Base-by-base conservation (phyloP, 371 early-diverging fungal species). In the Chytridiales sp. region DNA sequence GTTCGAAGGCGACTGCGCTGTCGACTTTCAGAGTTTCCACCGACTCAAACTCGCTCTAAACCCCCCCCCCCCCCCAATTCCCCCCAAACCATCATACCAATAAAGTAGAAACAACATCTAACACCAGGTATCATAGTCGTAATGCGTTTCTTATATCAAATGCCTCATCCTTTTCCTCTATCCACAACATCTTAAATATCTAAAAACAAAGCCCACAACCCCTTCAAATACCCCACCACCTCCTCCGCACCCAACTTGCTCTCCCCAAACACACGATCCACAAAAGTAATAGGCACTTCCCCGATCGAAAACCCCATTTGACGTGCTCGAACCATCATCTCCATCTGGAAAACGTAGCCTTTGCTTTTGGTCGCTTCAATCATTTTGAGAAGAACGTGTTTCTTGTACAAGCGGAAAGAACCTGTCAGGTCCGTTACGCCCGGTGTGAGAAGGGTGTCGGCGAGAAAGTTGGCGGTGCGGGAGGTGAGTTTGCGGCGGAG, bases 281-380 rank as follows among this genome's bases (percentile, higher is more conserved):
- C 97, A 83, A 97, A 97, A 2, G 95, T 94, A 70, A 97, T 97
- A 2, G 96, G 96, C 2, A 94, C 89, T 68, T 99, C 99, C 24
- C 88, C 94, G 42, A 99, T 91, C 17, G 84, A 78, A 66, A 76
- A 93, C 54, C 86, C 83, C 72, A 93, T 85, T 76, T 94, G 92
- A 66, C 91, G 81, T 38, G 98, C 98, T 35, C 97, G 86, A 17
- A 95, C 93, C 87, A 99, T 97, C 90, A 98, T 93, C 74, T 99
- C 99, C 98, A 98, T 98, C 75, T 99, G 99, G 81, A 98, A 97
- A 4, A 98, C 96, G 69, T 98, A 99, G 5, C 99, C 99, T 73
- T 94, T 93, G 36, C 95, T 89, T 22, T 88, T 81, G 3, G 92
- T 92, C 4, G 88, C 88, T 32, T 86, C 73, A 62, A 98, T 93